phyloP scores from a whole-genome alignment of 371 early-diverging fungal species.

The Thermomucor indicae-seudaticae region DNA sequence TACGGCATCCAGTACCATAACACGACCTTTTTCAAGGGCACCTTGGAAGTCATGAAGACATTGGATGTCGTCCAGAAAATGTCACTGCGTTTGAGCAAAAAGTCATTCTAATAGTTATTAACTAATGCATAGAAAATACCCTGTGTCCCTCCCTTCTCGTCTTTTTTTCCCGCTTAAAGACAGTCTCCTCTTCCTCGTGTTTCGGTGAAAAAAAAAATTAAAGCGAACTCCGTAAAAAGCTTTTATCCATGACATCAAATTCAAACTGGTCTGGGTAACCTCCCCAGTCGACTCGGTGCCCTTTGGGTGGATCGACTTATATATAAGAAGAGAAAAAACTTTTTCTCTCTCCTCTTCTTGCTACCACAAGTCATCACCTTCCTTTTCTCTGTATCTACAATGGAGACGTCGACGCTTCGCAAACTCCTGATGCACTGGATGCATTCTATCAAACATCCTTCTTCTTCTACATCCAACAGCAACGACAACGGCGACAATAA shows the following conservation, averaged over 20 bases:
- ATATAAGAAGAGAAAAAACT: no score
- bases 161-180: no score
- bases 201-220: no score
- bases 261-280: no score
- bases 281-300: no score
- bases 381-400: background rate
- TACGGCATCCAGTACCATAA: slow-evolving; percentile 68
- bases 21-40: slow-evolving; percentile 67
- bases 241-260: no score
- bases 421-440: slow-evolving; percentile 1
- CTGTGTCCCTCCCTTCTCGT: background rate
- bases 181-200: no score
- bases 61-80: slow-evolving; percentile 59
- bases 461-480: background rate
- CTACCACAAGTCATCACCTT: background rate
- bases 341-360: no score
- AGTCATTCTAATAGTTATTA: slow-evolving; percentile 25
- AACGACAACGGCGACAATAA: background rate
- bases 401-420: background rate
- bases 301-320: no score
- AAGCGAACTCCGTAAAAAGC: no score
- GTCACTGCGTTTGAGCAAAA: slow-evolving; percentile 50
- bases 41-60: slow-evolving; percentile 68
- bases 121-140: background rate
- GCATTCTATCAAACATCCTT: background rate